Conservation (phyloP, 305 asterid species). For the Nicotiana rustica region DNA sequence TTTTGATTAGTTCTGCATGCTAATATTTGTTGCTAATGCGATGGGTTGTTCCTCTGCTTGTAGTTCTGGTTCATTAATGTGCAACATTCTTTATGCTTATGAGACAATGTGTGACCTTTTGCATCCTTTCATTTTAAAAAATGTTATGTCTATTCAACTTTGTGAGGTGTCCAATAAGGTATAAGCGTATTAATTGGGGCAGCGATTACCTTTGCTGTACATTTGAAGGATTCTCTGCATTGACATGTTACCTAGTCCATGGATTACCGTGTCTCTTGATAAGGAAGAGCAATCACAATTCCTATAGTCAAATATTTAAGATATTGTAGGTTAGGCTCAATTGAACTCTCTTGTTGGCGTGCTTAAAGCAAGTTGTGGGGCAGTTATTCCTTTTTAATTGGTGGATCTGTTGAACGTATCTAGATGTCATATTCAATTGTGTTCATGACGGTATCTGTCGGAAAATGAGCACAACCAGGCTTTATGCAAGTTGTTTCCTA, state of each 20-base stretch:
- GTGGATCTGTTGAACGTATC: background rate
- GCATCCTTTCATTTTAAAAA: background rate
- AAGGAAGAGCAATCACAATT: background rate
- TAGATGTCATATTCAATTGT: background rate
- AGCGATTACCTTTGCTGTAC: slow-evolving; percentile 6
- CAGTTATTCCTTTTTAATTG: background rate
- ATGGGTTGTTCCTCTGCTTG: slow-evolving; percentile 22
- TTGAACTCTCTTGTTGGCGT: slow-evolving; percentile 25
- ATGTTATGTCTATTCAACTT: background rate
- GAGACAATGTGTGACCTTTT: slow-evolving; percentile 8
- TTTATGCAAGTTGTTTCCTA: slow-evolving; percentile 24
- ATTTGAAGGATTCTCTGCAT: background rate
- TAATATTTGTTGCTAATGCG: slow-evolving; percentile 7
- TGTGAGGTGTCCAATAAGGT: background rate
- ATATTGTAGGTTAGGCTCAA: slow-evolving; percentile 6
- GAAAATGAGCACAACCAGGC: slow-evolving; percentile 16
- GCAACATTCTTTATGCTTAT: background rate
- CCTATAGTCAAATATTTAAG: slow-evolving; percentile 20
- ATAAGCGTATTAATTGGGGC: background rate
- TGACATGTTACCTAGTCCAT: slow-evolving; percentile 24
- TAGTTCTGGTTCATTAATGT: background rate
- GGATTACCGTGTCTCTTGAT: background rate
- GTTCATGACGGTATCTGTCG: slow-evolving; percentile 17
- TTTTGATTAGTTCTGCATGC: background rate
- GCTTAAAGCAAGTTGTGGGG: slow-evolving; percentile 24